A percentile compares a stretch with the other conserved stretches of the same genome.
Evolutionary conservation across 73 alveolate genomes (phyloP).

Genomic region (Paramecium sexaurelia): DNA sequence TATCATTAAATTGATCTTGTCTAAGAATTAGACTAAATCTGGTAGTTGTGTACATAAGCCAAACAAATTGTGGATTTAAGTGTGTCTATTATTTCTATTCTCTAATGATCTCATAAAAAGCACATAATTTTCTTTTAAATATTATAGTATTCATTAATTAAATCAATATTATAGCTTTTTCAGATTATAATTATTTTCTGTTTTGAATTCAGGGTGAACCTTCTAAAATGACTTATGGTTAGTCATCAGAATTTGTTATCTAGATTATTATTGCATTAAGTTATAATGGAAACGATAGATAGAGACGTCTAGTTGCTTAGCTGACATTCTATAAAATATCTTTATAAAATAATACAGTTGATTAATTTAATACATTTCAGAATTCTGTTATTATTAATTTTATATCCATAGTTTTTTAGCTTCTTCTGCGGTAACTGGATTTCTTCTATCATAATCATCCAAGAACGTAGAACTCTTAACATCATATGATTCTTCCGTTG

Average conservation of each 20-base stretch:
- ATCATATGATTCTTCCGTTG: background rate
- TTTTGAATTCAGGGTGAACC: background rate
- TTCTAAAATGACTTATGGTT: background rate
- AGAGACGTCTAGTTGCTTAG: background rate
- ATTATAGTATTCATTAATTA: background rate
- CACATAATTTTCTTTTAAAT: background rate
- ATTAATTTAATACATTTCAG: background rate
- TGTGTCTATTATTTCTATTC: background rate
- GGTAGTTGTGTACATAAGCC: background rate
- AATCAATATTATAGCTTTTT: background rate
- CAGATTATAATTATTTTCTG: background rate
- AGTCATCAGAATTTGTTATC: background rate
- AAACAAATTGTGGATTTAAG: background rate
- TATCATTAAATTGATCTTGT: background rate
- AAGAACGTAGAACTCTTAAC: background rate
- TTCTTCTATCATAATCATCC: conserved; percentile 48
- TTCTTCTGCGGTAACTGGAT: conserved; percentile 60
- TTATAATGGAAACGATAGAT: background rate
- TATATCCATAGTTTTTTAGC: conserved; percentile 57
- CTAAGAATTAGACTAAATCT: background rate
- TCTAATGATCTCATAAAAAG: background rate
- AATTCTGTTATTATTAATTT: background rate
- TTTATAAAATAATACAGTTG: background rate
- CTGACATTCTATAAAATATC: background rate
- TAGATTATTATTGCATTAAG: background rate